A percentile compares a stretch with the other conserved stretches of the same genome.
Conservation (phyloP, 345 rosid genomes). For the Anastatica hierochuntica region DNA sequence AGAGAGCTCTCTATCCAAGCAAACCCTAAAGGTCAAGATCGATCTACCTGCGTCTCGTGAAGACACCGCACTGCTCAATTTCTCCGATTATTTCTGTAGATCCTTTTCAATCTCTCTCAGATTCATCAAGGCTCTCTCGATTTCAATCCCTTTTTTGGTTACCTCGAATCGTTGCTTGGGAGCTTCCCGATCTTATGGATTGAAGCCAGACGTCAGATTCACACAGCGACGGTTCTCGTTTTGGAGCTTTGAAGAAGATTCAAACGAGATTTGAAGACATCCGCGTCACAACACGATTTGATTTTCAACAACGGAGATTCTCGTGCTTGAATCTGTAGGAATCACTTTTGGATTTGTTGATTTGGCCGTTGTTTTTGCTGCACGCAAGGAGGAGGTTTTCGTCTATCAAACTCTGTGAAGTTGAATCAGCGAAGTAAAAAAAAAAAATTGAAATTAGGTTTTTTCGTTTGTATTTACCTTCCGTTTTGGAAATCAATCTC, state of each 20-base stretch:
- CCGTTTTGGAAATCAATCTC: constrained; percentile 26
- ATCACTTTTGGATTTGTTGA: constrained; percentile 4
- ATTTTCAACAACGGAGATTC: constrained; percentile 7
- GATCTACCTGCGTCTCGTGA: constrained; percentile 7
- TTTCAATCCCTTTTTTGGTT: not conserved
- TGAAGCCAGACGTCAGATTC: constrained; percentile 2
- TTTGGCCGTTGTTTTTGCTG: not conserved
- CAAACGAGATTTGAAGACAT: constrained; percentile 3
- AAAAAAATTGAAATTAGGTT: constrained; percentile 5
- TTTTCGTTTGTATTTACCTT: constrained; percentile 12
- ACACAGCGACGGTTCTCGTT: not conserved
- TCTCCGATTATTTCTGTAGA: not conserved
- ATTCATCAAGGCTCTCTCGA: not conserved
- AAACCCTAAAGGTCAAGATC: constrained; percentile 25
- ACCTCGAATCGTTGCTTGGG: not conserved
- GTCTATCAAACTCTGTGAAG: constrained; percentile 11
- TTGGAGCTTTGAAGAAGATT: constrained; percentile 6
- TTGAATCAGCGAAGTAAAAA: constrained; percentile 25
- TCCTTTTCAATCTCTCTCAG: not conserved
- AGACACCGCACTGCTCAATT: not conserved
- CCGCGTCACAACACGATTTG: constrained; percentile 5
- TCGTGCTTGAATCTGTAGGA: constrained; percentile 1
- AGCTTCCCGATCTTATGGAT: constrained; percentile 19
- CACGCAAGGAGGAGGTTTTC: constrained; percentile 18
- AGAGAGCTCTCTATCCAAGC: not conserved